Conservation (phyloP, 2,329 filamentous ascomycete genomes). For the Beauveria medogensis region DNA sequence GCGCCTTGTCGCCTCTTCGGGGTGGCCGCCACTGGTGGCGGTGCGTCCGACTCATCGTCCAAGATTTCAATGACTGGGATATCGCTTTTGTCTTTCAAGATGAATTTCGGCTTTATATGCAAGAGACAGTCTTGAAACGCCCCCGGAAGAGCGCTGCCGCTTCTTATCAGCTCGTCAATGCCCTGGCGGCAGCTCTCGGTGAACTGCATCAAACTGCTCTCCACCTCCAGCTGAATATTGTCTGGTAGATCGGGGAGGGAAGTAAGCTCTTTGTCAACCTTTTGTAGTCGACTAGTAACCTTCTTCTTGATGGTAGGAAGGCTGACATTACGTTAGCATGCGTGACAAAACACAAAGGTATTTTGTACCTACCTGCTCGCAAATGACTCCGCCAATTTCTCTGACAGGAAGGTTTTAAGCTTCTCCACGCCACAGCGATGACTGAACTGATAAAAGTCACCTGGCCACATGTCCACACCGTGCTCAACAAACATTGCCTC, state of each 20-base stretch:
- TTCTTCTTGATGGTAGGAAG: slow-evolving; percentile 48
- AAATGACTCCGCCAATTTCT: slow-evolving; percentile 46
- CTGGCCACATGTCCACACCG: slow-evolving; percentile 36
- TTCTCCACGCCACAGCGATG: slow-evolving; percentile 46
- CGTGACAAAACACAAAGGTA: not conserved
- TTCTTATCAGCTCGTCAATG: slow-evolving; percentile 36
- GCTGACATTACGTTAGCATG: slow-evolving; percentile 22
- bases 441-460: slow-evolving; percentile 37
- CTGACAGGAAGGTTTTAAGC: slow-evolving; percentile 43
- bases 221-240: slow-evolving; percentile 60
- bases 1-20: slow-evolving; percentile 23
- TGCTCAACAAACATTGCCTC: slow-evolving; percentile 41
- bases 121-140: slow-evolving; percentile 43
- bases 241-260: slow-evolving; percentile 58
- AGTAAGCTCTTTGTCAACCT: slow-evolving; percentile 47
- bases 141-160: slow-evolving; percentile 39
- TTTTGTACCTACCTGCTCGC: slow-evolving; percentile 34
- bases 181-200: slow-evolving; percentile 44
- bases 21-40: slow-evolving; percentile 16
- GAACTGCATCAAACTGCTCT: slow-evolving; percentile 51
- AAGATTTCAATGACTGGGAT: slow-evolving; percentile 30
- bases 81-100: slow-evolving; percentile 31
- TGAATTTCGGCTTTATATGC: slow-evolving; percentile 38
- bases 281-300: slow-evolving; percentile 37
- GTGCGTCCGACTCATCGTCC: slow-evolving; percentile 31